Evolutionary conservation across 176 grass and related monocot species (phyloP).

Genomic region (Oryza officinalis): DNA sequence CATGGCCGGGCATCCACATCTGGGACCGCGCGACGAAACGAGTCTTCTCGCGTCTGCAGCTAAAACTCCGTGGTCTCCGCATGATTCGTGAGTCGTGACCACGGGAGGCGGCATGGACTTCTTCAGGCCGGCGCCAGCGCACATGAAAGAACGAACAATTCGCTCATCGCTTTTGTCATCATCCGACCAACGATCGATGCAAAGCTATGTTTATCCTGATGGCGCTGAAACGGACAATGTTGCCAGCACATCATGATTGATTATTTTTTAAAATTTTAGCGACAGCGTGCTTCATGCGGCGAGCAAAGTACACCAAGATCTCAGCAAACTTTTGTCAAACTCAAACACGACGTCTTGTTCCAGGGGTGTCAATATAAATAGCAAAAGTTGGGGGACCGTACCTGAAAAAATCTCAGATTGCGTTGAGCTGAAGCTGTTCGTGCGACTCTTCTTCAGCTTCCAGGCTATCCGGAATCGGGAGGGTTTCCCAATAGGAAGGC

Average conservation of each 20-base stretch:
- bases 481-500: background rate
- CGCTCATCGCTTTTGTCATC: background rate
- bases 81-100: background rate
- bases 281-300: background rate
- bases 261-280: background rate
- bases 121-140: background rate
- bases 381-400: background rate
- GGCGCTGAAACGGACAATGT: background rate
- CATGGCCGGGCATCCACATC: background rate
- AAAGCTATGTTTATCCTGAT: background rate
- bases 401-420: background rate
- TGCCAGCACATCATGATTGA: background rate
- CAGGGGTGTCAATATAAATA: background rate
- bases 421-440: slow-evolving; percentile 32
- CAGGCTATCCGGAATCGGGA: background rate
- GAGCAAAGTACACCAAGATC: background rate
- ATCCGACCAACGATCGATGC: background rate
- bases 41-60: background rate
- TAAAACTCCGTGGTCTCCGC: background rate
- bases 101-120: background rate
- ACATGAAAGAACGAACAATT: background rate
- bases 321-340: background rate
- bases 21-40: background rate
- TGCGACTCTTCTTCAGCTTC: background rate
- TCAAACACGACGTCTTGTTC: background rate